Base-by-base conservation (phyloP, 2,329 filamentous ascomycete species). In the Fusarium sp. region DNA sequence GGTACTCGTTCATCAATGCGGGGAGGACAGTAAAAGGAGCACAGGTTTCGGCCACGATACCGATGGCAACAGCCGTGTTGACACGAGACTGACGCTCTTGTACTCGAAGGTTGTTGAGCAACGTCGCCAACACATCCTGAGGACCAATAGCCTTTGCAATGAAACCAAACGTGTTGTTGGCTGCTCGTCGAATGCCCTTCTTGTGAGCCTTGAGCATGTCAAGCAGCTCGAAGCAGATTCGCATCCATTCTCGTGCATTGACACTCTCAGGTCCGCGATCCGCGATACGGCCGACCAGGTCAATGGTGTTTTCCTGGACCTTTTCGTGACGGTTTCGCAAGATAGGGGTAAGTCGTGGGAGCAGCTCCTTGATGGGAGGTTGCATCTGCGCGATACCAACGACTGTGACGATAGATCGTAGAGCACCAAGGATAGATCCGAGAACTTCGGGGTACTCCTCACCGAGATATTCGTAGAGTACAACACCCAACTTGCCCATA, bases 131-230 rank as follows among this genome's bases (percentile, higher is more conserved):
- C 26, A 99, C 96, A 83, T 99, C 96, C 81, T 98, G 95, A 14
- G 96, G 96, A 72, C 96, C 96, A 75, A 99, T 99, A 63, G 96
- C 96, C 83, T 99, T 99, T 78, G 96, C 96, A 76, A 99, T 99
- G 87, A 98, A 99, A 79, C 96, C 96, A 76, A 99, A 99, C 0
- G 96, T 99, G 85, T 99, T 99, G 88, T 99, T 99, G 74, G 96
- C 97, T 22, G 96, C 96, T 80, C 96, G 92, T 71, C 96, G 92
- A 73, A 99, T 99, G 71, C 96, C 97, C 87, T 99, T 99, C 84
- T 99, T 99, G 86, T 99, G 96, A 8, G 96, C 96, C 82, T 99
- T 99, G 76, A 99, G 88, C 96, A 99, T 99, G 82, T 99, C 96
- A 31, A 99, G 89, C 55, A 99, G 86, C 83, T 99, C 96, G 81